Base-by-base conservation (phyloP, 1,284 basidiomycete species). In the Ceratobasidium papillatum region DNA sequence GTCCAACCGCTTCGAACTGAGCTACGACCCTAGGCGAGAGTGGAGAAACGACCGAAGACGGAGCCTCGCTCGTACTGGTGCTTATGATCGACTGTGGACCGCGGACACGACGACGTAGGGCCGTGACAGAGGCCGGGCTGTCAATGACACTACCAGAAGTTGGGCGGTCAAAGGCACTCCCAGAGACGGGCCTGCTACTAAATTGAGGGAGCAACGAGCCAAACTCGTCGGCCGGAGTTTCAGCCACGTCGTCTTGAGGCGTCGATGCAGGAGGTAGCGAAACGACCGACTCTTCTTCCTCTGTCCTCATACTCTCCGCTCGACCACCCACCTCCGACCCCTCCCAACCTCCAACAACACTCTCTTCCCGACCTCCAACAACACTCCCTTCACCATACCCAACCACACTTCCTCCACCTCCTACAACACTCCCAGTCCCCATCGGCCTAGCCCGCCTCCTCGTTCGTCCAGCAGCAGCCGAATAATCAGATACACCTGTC, bases 21-120 rank as follows among this genome's bases (percentile, higher is more conserved):
- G 38, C n/a, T 8, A 72, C 36, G 5, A 72, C 9, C n/a, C 38
- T n/a, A 27, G 68, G 68, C 14, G 68, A 72, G 47, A 72, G 68
- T 1, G 54, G 68, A 22, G 68, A 59, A 11, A 72, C 68, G 43
- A 72, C 56, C 27, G 68, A 72, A 9, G 68, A 72, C 8, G 68
- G 56, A 27, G 68, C 56, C 3, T 58, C 52, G 66, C 66, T 69
- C 3, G 32, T 47, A 41, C 54, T 61, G 3, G 9, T 27, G 19
- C 34, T 51, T 9, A 72, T 14, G 12, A 47, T 11, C n/a, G 56
- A 59, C n/a, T 59, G 45, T 17, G 59, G n/a, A 5, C 43, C 68
- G 17, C 43, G 56, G 32, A 45, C 36, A 19, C 56, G 68, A 47
- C 34, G 51, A 8, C 51, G 65, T 12, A 56, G 17, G 22, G 65